phyloP scores from a whole-genome alignment of 768 basidiomycete genomes.

The Harrya chromipes region DNA sequence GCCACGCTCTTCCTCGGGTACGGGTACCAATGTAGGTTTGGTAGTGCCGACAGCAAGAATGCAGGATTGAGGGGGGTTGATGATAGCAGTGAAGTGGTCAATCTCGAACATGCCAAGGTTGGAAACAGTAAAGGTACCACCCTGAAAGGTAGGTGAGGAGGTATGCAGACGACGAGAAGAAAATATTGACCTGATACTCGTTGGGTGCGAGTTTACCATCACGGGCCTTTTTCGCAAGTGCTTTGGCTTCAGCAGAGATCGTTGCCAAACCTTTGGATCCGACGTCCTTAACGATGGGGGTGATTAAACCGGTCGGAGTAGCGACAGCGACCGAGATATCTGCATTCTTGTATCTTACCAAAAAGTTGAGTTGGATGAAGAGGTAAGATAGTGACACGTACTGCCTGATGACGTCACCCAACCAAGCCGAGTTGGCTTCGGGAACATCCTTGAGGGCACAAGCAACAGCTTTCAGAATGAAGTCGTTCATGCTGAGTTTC shows the following conservation, averaged over 20 bases:
- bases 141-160: conserved; percentile 42
- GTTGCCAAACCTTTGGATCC: conserved; percentile 89
- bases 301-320: conserved; percentile 93
- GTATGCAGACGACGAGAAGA: not conserved
- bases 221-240: conserved; percentile 91
- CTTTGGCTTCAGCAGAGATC: conserved; percentile 90
- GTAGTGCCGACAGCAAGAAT: conserved; percentile 94
- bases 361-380: not conserved
- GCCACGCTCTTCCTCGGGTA: conserved; percentile 86
- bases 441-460: conserved; percentile 93
- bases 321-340: conserved; percentile 98
- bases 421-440: conserved; percentile 97
- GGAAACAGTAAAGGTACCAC: conserved; percentile 98
- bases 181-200: conserved; percentile 80
- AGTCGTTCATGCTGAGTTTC: conserved; percentile 98
- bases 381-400: conserved; percentile 40
- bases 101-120: conserved; percentile 99
- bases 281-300: conserved; percentile 93
- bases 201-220: conserved; percentile 93
- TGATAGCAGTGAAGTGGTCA: conserved; percentile 96
- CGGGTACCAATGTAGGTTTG: conserved; percentile 80
- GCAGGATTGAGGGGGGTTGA: conserved; percentile 97
- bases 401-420: conserved; percentile 95
- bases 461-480: conserved; percentile 91
- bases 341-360: conserved; percentile 83